phyloP scores from a whole-genome alignment of 1,284 basidiomycete genomes.

The Leccinum huronense region DNA sequence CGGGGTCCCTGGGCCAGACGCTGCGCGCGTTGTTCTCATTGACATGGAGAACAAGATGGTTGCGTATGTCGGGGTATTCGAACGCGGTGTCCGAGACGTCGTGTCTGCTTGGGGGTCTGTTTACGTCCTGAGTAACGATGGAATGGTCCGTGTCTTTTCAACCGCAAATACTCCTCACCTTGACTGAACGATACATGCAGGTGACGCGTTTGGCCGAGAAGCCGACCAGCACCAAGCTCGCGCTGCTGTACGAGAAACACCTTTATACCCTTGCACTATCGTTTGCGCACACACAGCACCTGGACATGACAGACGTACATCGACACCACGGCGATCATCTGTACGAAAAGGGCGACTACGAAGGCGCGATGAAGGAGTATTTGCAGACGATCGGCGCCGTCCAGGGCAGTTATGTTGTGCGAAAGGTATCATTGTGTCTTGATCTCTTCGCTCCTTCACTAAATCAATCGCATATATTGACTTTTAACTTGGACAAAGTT shows the following conservation, averaged over 20 bases:
- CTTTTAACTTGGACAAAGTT: conserved; percentile 54
- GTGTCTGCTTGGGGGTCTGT: conserved; percentile 80
- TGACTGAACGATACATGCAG: conserved; percentile 36
- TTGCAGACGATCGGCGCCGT: conserved; percentile 86
- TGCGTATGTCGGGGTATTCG: conserved; percentile 77
- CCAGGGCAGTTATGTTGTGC: conserved; percentile 94
- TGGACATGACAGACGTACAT: conserved; percentile 86
- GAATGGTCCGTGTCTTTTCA: conserved; percentile 52
- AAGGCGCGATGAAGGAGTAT: conserved; percentile 91
- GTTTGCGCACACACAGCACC: conserved; percentile 71
- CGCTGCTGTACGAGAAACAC: conserved; percentile 77
- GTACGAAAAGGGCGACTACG: conserved; percentile 89
- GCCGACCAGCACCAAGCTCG: conserved; percentile 75
- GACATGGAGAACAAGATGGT: conserved; percentile 94
- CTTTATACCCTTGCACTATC: conserved; percentile 74
- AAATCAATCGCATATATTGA: not conserved
- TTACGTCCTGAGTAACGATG: conserved; percentile 75
- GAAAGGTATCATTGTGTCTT: conserved; percentile 62
- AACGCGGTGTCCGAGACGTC: conserved; percentile 76
- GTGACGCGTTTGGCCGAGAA: conserved; percentile 75
- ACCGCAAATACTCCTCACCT: not conserved
- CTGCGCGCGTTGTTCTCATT: conserved; percentile 81
- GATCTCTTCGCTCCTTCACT: not conserved
- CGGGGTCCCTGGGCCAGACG: conserved; percentile 52
- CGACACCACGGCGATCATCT: conserved; percentile 89